phyloP scores from a whole-genome alignment of 768 basidiomycete genomes.

The Hortiboletus campestris region DNA sequence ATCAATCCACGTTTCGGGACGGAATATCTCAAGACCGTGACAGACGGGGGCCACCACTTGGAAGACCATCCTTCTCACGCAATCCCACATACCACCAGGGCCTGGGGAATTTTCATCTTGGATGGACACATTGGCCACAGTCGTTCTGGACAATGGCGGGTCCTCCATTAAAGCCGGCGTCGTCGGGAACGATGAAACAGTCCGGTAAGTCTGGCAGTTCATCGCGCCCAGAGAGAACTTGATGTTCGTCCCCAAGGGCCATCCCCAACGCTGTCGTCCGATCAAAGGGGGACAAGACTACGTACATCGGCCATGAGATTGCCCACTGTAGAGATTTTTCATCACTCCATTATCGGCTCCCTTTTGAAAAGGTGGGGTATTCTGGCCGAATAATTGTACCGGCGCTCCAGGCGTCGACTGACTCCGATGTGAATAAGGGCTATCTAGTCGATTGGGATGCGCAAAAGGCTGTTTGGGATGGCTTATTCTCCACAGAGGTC shows the following conservation, averaged over 20 bases:
- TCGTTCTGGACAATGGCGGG: conserved; percentile 89
- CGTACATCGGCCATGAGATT: conserved; percentile 87
- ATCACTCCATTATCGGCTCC: conserved; percentile 76
- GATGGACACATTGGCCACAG: conserved; percentile 33
- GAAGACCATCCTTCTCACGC: background rate
- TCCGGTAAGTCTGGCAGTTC: conserved; percentile 20
- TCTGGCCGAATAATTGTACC: background rate
- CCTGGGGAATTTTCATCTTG: background rate
- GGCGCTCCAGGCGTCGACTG: background rate
- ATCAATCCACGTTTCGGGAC: background rate
- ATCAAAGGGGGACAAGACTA: conserved; percentile 78
- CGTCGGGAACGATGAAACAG: conserved; percentile 32
- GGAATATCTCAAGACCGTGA: too few species aligned
- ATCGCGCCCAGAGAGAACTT: background rate
- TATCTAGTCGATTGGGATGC: conserved; percentile 94
- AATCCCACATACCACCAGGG: background rate
- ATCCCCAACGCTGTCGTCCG: conserved; percentile 81
- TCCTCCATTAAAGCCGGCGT: conserved; percentile 76
- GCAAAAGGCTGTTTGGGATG: conserved; percentile 93
- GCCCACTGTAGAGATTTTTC: conserved; percentile 75
- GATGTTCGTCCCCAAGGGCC: conserved; percentile 41
- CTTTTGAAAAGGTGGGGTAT: conserved; percentile 76
- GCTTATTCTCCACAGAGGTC: conserved; percentile 71
- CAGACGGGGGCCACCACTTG: too few species aligned
- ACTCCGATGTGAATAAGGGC: conserved; percentile 54